Conservation (phyloP, 202 grass and related monocot species). For the Bolboschoenoplectus hybrid region DNA sequence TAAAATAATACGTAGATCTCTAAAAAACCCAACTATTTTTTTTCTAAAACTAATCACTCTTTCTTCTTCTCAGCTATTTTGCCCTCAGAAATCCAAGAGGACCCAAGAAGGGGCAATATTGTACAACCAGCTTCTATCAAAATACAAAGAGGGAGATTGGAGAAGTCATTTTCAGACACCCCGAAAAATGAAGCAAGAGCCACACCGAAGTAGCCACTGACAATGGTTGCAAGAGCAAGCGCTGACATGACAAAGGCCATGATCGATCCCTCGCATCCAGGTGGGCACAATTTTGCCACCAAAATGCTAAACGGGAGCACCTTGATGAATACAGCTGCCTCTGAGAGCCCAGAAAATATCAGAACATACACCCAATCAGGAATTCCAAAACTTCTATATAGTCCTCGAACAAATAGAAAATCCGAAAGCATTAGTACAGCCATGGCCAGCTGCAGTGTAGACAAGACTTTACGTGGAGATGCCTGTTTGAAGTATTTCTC, state of each 20-base stretch:
- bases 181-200: conserved; percentile 72
- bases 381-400: conserved; percentile 66
- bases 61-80: conserved; percentile 62
- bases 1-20: conserved; percentile 29
- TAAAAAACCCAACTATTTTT: background rate
- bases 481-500: conserved; percentile 76
- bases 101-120: conserved; percentile 65
- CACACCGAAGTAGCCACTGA: conserved; percentile 92
- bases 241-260: conserved; percentile 96
- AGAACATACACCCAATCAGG: conserved; percentile 77
- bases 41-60: conserved; percentile 42
- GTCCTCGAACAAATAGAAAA: conserved; percentile 79
- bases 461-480: conserved; percentile 68
- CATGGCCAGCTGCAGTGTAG: conserved; percentile 59
- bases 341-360: conserved; percentile 76
- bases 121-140: conserved; percentile 76
- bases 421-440: conserved; percentile 79
- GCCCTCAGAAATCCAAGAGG: conserved; percentile 66
- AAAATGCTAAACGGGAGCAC: conserved; percentile 77
- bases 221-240: conserved; percentile 65
- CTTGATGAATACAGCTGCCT: conserved; percentile 74
- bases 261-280: conserved; percentile 78
- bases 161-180: conserved; percentile 71
- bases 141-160: conserved; percentile 60
- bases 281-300: conserved; percentile 74